Percentiles rank a stretch among this genome's conserved stretches.
phyloP scores from a whole-genome alignment of 495 filamentous ascomycete genomes.

The Aspergillus steynii region DNA sequence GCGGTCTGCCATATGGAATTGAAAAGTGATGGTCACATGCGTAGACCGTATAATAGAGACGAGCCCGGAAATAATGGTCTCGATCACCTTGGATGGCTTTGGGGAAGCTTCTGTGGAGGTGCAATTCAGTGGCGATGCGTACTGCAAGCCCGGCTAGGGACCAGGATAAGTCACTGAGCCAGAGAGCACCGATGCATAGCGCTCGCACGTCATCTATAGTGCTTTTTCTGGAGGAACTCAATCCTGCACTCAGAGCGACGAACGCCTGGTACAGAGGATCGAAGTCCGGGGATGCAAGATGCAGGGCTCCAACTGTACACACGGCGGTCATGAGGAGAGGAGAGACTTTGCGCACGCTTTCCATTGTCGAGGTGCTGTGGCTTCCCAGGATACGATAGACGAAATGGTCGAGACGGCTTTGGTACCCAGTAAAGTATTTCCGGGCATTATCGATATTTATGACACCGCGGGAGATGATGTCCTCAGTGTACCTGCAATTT shows the following conservation, averaged over 20 bases:
- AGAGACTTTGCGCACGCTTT: slow-evolving; percentile 25
- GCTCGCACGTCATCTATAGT: slow-evolving; percentile 34
- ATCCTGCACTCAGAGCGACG: slow-evolving; percentile 23
- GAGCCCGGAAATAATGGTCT: slow-evolving; percentile 27
- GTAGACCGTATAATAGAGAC: slow-evolving; percentile 38
- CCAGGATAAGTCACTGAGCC: slow-evolving; percentile 38
- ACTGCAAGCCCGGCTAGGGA: slow-evolving; percentile 33
- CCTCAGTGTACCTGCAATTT: no score
- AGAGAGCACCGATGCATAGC: slow-evolving; percentile 38
- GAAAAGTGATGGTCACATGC: slow-evolving; percentile 42
- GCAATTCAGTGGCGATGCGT: slow-evolving; percentile 28
- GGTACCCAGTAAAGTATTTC: slow-evolving; percentile 21
- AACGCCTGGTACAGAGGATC: slow-evolving; percentile 31
- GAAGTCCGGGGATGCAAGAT: slow-evolving; percentile 27
- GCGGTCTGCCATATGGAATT: slow-evolving; percentile 33
- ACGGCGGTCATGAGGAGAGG: slow-evolving; percentile 33
- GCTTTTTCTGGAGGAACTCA: slow-evolving; percentile 22
- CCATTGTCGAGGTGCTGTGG: slow-evolving; percentile 21
- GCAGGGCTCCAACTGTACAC: slow-evolving; percentile 35
- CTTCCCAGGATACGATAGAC: slow-evolving; percentile 38
- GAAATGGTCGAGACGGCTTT: slow-evolving; percentile 35
- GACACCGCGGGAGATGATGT: not conserved
- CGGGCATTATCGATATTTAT: not conserved
- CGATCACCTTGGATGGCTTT: slow-evolving; percentile 31
- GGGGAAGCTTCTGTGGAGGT: slow-evolving; percentile 34